These are phyloP conservation scores for Talaromyces stipitatus DNA, from an alignment of 495 filamentous ascomycete genomes.

Conservation along the genomic window DNA sequence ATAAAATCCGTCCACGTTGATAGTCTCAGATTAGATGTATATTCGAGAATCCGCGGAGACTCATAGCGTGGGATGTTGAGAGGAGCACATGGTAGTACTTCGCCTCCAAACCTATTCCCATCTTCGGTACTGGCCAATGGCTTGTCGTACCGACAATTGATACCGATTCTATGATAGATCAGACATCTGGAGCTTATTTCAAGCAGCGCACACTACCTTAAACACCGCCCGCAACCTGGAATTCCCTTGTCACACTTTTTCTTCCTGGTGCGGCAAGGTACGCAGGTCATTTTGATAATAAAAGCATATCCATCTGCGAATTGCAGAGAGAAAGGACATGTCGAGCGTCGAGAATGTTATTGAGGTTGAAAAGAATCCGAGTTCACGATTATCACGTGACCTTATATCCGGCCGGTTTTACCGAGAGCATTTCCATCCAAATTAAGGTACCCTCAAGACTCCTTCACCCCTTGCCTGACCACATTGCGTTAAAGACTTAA, in stretches of 20 bases:
- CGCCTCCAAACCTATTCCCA: neutral
- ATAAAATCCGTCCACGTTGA: neutral
- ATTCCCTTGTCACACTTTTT: conserved; percentile 4
- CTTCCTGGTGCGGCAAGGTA: conserved; percentile 1
- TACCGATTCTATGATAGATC: neutral
- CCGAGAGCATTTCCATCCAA: too few species aligned
- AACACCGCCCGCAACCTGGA: neutral
- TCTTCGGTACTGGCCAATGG: neutral
- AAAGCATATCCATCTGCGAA: neutral
- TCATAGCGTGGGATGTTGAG: neutral
- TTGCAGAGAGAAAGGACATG: neutral
- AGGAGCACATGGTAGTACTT: neutral
- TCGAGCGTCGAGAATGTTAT: too few species aligned
- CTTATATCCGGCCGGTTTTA: too few species aligned
- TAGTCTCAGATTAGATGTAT: neutral
- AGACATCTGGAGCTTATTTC: neutral
- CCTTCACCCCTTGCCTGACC: neutral
- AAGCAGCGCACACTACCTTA: neutral
- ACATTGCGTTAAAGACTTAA: neutral
- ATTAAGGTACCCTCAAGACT: too few species aligned
- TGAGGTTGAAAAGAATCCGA: too few species aligned
- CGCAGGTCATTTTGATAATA: conserved; percentile 1
- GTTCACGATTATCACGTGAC: too few species aligned
- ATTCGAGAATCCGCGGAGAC: neutral
- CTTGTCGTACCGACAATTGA: conserved; percentile 1